Evolutionary conservation across 129 eudicot genomes (phyloP), one percentile per base, ranked within the genome.

Genomic region (Daucus carota): DNA sequence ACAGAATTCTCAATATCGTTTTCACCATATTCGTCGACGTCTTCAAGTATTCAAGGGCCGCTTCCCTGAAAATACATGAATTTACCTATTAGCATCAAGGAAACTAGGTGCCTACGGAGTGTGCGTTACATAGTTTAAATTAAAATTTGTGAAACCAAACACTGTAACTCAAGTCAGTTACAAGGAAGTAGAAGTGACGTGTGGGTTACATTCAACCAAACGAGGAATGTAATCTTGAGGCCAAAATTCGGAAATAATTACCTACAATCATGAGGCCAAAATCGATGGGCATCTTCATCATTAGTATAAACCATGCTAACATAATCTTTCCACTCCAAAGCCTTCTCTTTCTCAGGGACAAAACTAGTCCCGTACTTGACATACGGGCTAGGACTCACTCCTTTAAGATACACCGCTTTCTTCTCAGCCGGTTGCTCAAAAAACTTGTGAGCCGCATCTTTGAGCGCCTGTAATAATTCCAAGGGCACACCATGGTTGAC

Each of bases 311-410:
- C 67, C 90, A 86, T 83, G 70, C 81, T 86, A 52, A 86, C 12
- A 73, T 78, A 80, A 71, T 86, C 90, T 72, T 76, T 86, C 87
- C 90, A 86, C 78, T 78, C 83, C 83, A 78, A 76, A 54, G 85
- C 82, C 46, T 77, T 75, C 67, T 83, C 90, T 48, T 72, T 83
- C 67, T 86, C 87, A 2, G 90, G 90, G 60, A 78, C 81, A 76
- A 86, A 86, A 79, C 90, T 86, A 15, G 90, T 86, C 67, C 81
- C 81, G 46, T 86, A 86, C 75, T 75, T 83, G 31, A 86, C 87
- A 52, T 69, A 62, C 3, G 85, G 87, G 70, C 81, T 86, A 16
- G 85, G 83, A 47, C 87, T 86, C 50, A 75, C 80, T 34, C 81
- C 90, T 50, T 83, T 76, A 12, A 80, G 87, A 78, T 83, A 86